phyloP scores from a whole-genome alignment of 2,329 filamentous ascomycete species.

The Penicillium oxalicum region DNA sequence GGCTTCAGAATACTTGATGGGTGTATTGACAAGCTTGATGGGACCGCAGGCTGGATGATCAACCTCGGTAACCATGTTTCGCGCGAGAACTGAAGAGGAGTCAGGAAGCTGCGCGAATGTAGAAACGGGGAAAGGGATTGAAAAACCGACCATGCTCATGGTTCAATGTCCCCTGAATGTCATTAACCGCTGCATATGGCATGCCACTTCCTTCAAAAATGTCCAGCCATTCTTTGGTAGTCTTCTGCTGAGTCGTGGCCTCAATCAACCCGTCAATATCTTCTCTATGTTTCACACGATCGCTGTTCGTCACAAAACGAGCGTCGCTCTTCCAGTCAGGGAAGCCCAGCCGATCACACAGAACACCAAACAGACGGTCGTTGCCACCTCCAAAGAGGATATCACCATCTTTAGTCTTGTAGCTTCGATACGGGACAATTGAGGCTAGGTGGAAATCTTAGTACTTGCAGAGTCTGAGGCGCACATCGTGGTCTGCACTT shows the following conservation, averaged over 20 bases:
- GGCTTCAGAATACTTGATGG: slow-evolving; percentile 86
- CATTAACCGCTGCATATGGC: slow-evolving; percentile 92
- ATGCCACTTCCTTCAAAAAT: slow-evolving; percentile 85
- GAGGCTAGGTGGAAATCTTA: slow-evolving; percentile 57
- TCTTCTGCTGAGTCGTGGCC: slow-evolving; percentile 64
- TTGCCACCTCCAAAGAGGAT: slow-evolving; percentile 61
- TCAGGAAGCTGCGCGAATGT: neutral
- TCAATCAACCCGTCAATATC: slow-evolving; percentile 77
- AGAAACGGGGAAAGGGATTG: neutral
- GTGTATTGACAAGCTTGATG: slow-evolving; percentile 87
- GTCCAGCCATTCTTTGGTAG: slow-evolving; percentile 80
- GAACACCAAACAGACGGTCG: slow-evolving; percentile 55
- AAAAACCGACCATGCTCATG: slow-evolving; percentile 67
- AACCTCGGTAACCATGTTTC: slow-evolving; percentile 84
- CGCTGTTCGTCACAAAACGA: slow-evolving; percentile 54
- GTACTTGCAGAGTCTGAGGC: neutral
- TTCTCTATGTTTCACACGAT: slow-evolving; percentile 61
- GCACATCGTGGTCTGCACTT: slow-evolving; percentile 23
- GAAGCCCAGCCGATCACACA: slow-evolving; percentile 53
- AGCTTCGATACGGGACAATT: slow-evolving; percentile 91
- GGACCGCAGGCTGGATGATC: slow-evolving; percentile 77
- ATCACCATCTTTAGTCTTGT: slow-evolving; percentile 58
- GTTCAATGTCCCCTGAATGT: slow-evolving; percentile 75
- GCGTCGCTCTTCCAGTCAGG: slow-evolving; percentile 54
- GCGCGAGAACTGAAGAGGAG: slow-evolving; percentile 52